A percentile compares a stretch with the other conserved stretches of the same genome.
Conservation (phyloP, 2,329 filamentous ascomycete genomes). For the Ilyonectria robusta region DNA sequence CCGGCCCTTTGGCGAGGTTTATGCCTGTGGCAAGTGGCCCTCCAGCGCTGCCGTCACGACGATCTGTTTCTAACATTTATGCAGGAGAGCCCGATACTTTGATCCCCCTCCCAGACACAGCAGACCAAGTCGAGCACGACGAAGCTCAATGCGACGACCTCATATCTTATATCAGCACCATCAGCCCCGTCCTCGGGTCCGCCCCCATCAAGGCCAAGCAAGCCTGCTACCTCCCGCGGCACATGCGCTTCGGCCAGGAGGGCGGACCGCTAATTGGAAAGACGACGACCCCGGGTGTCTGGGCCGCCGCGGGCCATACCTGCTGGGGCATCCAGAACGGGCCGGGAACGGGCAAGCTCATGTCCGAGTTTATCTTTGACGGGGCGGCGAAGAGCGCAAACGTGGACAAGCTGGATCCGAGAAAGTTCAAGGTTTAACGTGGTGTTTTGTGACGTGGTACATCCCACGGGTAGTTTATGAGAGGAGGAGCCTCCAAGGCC, state of each 20-base stretch:
- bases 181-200: constrained; percentile 76
- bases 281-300: constrained; percentile 80
- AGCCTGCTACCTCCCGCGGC: constrained; percentile 93
- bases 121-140: constrained; percentile 83
- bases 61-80: constrained; percentile 11
- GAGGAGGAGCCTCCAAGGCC: background rate
- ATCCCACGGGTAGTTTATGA: background rate
- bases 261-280: constrained; percentile 82
- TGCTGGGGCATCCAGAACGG: constrained; percentile 99
- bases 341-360: constrained; percentile 85
- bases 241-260: constrained; percentile 72
- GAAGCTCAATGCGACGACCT: constrained; percentile 86
- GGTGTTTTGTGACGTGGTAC: background rate
- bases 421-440: constrained; percentile 69
- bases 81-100: constrained; percentile 81
- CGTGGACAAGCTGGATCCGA: constrained; percentile 77
- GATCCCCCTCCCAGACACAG: constrained; percentile 81
- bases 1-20: constrained; percentile 88
- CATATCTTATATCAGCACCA: constrained; percentile 79
- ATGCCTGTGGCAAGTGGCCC: constrained; percentile 80
- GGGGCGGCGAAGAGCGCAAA: constrained; percentile 78
- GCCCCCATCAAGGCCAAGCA: constrained; percentile 82
- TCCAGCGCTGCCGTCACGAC: background rate
- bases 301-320: constrained; percentile 90
- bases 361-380: constrained; percentile 85